Evolutionary conservation across 805 yeast genomes (phyloP), one percentile per base, ranked within the genome.

Genomic region (Kockiozyma suomiensis): DNA sequence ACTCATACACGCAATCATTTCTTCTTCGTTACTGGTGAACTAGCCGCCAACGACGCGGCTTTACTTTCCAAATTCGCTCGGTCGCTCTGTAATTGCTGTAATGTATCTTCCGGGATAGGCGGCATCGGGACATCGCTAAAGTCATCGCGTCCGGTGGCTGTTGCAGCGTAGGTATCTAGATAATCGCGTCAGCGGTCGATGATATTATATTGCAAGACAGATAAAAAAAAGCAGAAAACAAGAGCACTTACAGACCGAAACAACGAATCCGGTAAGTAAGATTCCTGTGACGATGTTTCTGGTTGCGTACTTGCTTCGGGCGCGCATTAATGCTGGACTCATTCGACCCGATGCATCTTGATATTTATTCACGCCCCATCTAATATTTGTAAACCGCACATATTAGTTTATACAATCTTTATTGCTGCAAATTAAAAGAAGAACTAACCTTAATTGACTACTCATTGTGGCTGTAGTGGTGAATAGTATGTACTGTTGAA

Each of bases 71-170:
- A 8, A n/a, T 17, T 19, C 37, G 23, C 58, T 4, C 62, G 50
- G 1, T 58, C 55, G 32, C 33, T 21, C 42, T 88, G 70, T 87
- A 88, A 72, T 90, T 83, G 79, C 52, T 81, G 82, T 70, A 93
- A 79, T 71, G 90, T 94, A 55, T 81, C 85, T 62, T 88, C 94
- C 41, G 86, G 81, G 60, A 93, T 80, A 19, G 98, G 97, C 50
- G 99, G 99, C 66, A 93, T 85, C 42, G 97, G 97, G 67, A 93
- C 90, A 72, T 92, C 97, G 48, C 81, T 84, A 72, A 93, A 90
- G 65, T 93, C 96, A 71, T 91, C 97, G 4, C 47, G 70, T 79
- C 66, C 82, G 76, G 80, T 83, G 85, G 0, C 96, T 86, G 75
- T 84, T 78, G 68, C 74, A 46, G 69, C 79, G 59, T 72, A 70